Evolutionary conservation across 805 yeast species (phyloP).

Genomic region (Wickerhamiella azyma): DNA sequence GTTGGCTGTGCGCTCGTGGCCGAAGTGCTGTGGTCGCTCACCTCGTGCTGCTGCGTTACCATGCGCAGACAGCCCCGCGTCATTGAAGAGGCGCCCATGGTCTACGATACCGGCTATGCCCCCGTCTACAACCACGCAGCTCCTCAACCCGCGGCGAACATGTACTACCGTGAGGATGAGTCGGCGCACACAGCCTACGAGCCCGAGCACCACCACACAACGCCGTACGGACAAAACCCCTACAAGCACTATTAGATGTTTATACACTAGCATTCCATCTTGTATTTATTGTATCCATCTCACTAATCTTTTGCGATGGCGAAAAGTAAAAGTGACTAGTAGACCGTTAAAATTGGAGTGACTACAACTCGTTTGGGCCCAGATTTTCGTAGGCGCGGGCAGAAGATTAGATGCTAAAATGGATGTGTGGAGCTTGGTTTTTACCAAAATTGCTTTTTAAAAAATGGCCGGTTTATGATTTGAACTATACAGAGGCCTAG

Average conservation of each 20-base stretch:
- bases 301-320: too few species aligned
- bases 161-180: not conserved
- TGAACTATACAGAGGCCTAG: too few species aligned
- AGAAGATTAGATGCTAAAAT: too few species aligned
- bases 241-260: not conserved
- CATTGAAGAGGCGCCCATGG: not conserved
- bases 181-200: not conserved
- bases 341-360: too few species aligned
- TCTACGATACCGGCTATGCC: not conserved
- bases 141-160: not conserved
- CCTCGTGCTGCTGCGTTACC: constrained; percentile 32
- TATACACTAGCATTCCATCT: too few species aligned
- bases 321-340: too few species aligned
- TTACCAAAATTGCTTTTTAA: too few species aligned
- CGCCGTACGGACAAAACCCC: not conserved
- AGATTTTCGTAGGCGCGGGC: too few species aligned
- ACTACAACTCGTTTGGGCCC: too few species aligned
- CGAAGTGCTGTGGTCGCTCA: constrained; percentile 30
- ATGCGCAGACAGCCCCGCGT: not conserved
- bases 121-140: not conserved
- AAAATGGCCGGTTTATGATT: too few species aligned
- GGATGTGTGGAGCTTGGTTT: too few species aligned
- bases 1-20: constrained; percentile 35
- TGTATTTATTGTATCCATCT: too few species aligned
- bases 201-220: not conserved